Evolutionary conservation across 192 early-diverging fungal species (phyloP).

Genomic region (Jimgerdemannia lactiflua): DNA sequence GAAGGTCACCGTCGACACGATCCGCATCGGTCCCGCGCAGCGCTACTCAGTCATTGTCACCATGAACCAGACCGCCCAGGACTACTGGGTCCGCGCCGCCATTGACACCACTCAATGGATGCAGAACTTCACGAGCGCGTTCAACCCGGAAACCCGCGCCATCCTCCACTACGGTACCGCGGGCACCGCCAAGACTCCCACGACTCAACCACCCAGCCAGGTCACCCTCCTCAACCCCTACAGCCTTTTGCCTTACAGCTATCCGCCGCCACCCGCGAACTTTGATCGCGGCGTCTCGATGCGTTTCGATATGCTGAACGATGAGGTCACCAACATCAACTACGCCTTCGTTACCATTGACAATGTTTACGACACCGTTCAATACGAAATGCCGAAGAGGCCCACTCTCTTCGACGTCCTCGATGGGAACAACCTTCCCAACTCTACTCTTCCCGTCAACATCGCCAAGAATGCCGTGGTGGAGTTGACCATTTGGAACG

Average conservation of each 20-base stretch:
- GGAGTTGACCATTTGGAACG: not conserved
- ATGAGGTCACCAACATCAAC: not conserved
- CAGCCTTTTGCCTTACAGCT: not conserved
- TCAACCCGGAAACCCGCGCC: not conserved
- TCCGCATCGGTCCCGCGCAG: constrained; percentile 9
- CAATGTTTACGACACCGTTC: not conserved
- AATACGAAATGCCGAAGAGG: not conserved
- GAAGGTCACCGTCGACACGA: not conserved
- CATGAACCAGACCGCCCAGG: not conserved
- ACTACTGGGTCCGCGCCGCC: constrained; percentile 18
- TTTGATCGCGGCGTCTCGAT: not conserved
- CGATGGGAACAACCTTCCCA: not conserved
- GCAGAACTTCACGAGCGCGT: not conserved
- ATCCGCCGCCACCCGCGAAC: not conserved
- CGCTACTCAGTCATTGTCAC: constrained; percentile 16
- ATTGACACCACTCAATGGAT: not conserved
- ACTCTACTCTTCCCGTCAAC: not conserved
- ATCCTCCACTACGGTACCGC: not conserved
- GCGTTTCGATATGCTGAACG: not conserved
- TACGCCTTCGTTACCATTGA: not conserved
- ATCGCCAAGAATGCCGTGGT: not conserved
- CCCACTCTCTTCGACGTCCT: not conserved
- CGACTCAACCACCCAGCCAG: not conserved
- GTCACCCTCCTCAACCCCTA: not conserved
- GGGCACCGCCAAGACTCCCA: not conserved